A percentile compares a stretch with the other conserved stretches of the same genome.
Conservation (phyloP, 257 asterid species). For the Solanum tarijense region DNA sequence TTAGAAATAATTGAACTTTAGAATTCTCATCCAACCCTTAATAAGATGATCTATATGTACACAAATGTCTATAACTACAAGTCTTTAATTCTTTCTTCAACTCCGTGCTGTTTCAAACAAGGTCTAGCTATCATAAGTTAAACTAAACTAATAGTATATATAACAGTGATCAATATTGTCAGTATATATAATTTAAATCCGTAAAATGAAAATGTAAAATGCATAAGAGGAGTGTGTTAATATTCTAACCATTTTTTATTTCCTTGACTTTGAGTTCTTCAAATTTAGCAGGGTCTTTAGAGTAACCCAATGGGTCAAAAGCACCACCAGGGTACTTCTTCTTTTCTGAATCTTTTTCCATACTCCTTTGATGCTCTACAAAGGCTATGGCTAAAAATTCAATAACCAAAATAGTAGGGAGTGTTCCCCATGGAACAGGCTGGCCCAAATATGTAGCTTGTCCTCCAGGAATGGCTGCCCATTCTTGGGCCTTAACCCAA, state of each 20-base stretch:
- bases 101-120: no score
- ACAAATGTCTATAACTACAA: no score
- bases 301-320: slow-evolving; percentile 84
- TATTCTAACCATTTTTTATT: slow-evolving; percentile 62
- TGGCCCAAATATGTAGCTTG: slow-evolving; percentile 89
- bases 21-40: no score
- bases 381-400: slow-evolving; percentile 83
- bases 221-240: background rate
- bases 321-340: slow-evolving; percentile 99
- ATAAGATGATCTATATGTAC: no score
- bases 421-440: slow-evolving; percentile 97
- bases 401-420: slow-evolving; percentile 76
- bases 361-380: slow-evolving; percentile 90
- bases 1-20: no score
- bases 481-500: slow-evolving; percentile 95
- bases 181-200: background rate
- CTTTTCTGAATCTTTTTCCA: slow-evolving; percentile 84
- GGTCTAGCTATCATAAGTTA: no score
- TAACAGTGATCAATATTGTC: background rate
- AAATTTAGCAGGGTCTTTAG: slow-evolving; percentile 76
- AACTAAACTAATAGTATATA: no score
- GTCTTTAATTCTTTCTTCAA: no score
- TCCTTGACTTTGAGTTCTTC: slow-evolving; percentile 79
- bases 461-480: slow-evolving; percentile 96
- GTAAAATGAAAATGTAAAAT: background rate